Conservation (phyloP, 1,284 basidiomycete genomes). For the Austropuccinia psidii region DNA sequence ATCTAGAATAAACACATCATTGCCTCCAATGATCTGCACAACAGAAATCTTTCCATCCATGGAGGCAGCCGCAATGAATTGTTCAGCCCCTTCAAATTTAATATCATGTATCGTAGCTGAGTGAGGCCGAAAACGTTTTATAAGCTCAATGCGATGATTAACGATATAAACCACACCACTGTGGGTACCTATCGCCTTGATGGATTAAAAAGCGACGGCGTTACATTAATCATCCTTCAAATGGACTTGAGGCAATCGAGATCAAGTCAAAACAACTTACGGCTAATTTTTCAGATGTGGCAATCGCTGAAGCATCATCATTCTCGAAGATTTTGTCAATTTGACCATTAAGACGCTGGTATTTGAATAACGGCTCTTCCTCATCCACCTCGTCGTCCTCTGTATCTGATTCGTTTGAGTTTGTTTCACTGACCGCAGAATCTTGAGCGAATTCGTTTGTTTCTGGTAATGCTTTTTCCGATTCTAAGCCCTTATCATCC, state of each 20-base stretch:
- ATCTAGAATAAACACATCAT: constrained; percentile 74
- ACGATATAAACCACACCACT: constrained; percentile 82
- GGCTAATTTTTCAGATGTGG: constrained; percentile 66
- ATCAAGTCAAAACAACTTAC: constrained; percentile 53
- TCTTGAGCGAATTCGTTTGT: too few relatives aligned
- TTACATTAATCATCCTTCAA: not conserved
- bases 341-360: constrained; percentile 68
- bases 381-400: constrained; percentile 39
- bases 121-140: constrained; percentile 88
- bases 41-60: constrained; percentile 92
- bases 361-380: constrained; percentile 63
- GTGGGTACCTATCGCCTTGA: constrained; percentile 70
- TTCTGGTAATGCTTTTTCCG: too few relatives aligned
- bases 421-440: too few relatives aligned
- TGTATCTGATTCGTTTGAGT: constrained; percentile 18
- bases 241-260: not conserved
- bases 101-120: constrained; percentile 82
- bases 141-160: constrained; percentile 66
- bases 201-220: not conserved
- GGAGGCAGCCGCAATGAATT: constrained; percentile 86
- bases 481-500: too few relatives aligned
- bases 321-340: constrained; percentile 54
- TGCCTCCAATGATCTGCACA: constrained; percentile 66
- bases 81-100: constrained; percentile 70
- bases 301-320: constrained; percentile 63